A percentile compares a stretch with the other conserved stretches of the same genome.
Evolutionary conservation across 257 asterid species (phyloP).

Genomic region (Plectranthus barbatus): DNA sequence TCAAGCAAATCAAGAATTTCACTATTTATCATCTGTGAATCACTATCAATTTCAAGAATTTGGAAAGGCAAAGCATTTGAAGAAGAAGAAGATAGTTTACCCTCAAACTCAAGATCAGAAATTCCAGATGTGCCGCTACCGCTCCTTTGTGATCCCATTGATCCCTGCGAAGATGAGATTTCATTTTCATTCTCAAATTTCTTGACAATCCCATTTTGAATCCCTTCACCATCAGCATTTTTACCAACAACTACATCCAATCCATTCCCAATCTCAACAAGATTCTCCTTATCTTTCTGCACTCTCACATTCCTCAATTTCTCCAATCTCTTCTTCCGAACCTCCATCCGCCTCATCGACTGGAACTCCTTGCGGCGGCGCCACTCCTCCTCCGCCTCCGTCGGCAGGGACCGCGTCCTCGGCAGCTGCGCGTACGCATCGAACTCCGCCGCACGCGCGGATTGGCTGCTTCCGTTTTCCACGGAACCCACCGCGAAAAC

Average conservation of each 20-base stretch:
- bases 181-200: constrained; percentile 20
- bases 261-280: constrained; percentile 10
- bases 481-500: not conserved
- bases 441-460: constrained; percentile 10
- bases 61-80: too few species aligned
- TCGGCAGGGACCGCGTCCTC: constrained; percentile 51
- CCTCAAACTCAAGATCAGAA: constrained; percentile 44
- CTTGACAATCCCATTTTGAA: too few species aligned
- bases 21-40: too few species aligned
- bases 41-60: too few species aligned
- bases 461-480: not conserved
- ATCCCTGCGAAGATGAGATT: constrained; percentile 28
- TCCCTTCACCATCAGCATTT: too few species aligned
- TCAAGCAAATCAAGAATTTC: too few species aligned
- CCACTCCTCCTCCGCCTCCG: constrained; percentile 18
- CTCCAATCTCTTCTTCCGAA: constrained; percentile 54
- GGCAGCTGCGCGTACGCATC: constrained; percentile 27
- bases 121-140: constrained; percentile 51
- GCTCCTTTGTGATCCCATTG: constrained; percentile 37
- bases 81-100: constrained; percentile 21
- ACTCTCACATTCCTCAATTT: constrained; percentile 42
- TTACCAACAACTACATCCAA: not conserved
- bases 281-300: constrained; percentile 27
- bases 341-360: constrained; percentile 61
- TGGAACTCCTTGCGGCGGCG: constrained; percentile 43